Evolutionary conservation across 2,329 filamentous ascomycete species (phyloP).

Genomic region (Didymella keratinophila): DNA sequence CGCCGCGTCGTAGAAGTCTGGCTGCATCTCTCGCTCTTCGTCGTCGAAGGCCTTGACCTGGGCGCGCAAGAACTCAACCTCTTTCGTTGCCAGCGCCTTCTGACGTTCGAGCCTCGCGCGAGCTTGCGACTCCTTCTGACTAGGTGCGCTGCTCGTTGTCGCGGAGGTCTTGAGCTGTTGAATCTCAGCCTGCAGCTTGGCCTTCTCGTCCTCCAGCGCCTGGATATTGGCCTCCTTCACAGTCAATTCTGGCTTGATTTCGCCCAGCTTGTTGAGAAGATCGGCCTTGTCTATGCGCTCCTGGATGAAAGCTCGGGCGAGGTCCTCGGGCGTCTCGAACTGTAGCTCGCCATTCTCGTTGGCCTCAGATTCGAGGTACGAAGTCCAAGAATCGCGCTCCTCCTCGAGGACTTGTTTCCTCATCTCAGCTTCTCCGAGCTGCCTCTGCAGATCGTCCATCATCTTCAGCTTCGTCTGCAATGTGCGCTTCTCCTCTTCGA

Average conservation of each 20-base stretch:
- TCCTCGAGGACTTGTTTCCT: conserved; percentile 89
- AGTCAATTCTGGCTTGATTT: conserved; percentile 76
- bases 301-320: conserved; percentile 83
- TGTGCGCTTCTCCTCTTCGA: conserved; percentile 92
- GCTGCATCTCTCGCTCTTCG: conserved; percentile 86
- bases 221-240: conserved; percentile 80
- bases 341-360: conserved; percentile 68
- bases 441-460: conserved; percentile 75
- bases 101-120: conserved; percentile 84
- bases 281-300: conserved; percentile 81
- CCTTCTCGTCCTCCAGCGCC: conserved; percentile 73
- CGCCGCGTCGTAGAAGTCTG: conserved; percentile 77
- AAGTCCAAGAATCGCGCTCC: conserved; percentile 85
- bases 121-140: conserved; percentile 67
- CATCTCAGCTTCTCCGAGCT: conserved; percentile 79
- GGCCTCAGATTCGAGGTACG: conserved; percentile 77
- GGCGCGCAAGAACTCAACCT: conserved; percentile 91
- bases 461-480: conserved; percentile 79
- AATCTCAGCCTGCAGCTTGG: conserved; percentile 70
- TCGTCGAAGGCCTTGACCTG: conserved; percentile 87
- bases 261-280: conserved; percentile 81
- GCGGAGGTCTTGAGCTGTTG: conserved; percentile 69
- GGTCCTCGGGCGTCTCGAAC: conserved; percentile 86
- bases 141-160: conserved; percentile 48
- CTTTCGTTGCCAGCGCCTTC: conserved; percentile 83